These are phyloP conservation scores for Termitomyces sp. DNA, from an alignment of 768 basidiomycete species.

Conservation along the genomic window DNA sequence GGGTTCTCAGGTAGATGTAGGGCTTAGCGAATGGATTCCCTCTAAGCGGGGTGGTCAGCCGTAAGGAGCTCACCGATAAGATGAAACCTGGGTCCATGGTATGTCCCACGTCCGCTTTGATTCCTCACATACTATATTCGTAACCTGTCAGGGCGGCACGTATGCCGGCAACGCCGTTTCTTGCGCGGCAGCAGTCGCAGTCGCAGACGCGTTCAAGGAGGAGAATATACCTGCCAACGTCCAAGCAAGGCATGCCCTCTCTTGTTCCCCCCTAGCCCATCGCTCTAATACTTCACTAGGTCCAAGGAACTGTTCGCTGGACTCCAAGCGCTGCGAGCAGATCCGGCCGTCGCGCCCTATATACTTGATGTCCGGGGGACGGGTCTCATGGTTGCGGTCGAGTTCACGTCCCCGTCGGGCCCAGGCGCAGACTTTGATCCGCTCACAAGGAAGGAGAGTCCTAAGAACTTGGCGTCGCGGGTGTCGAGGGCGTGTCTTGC, in stretches of 20 bases:
- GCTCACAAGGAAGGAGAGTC: constrained; percentile 22
- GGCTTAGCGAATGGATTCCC: constrained; percentile 94
- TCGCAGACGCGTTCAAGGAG: constrained; percentile 71
- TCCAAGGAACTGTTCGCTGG: constrained; percentile 66
- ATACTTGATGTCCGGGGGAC: constrained; percentile 85
- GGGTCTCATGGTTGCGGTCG: constrained; percentile 86
- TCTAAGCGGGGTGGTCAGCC: constrained; percentile 76
- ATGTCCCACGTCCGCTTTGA: constrained; percentile 7
- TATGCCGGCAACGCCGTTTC: constrained; percentile 91
- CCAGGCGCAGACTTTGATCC: constrained; percentile 42
- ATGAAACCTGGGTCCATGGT: constrained; percentile 80
- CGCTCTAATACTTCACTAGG: constrained; percentile 25
- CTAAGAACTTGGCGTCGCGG: constrained; percentile 53
- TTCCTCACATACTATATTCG: not conserved
- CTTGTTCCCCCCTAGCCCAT: not conserved
- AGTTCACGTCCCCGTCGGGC: constrained; percentile 62
- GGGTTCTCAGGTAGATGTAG: constrained; percentile 23
- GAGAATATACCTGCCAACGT: constrained; percentile 86
- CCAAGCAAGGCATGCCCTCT: constrained; percentile 44
- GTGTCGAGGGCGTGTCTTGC: constrained; percentile 79
- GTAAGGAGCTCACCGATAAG: constrained; percentile 76
- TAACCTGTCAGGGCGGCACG: constrained; percentile 60
- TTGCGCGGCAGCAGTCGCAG: constrained; percentile 87
- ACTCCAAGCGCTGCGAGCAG: constrained; percentile 51
- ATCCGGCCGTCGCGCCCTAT: constrained; percentile 42